Evolutionary conservation across 192 early-diverging fungal species (phyloP), one percentile per base, ranked within the genome.

Genomic region (Geranomyces variabilis): DNA sequence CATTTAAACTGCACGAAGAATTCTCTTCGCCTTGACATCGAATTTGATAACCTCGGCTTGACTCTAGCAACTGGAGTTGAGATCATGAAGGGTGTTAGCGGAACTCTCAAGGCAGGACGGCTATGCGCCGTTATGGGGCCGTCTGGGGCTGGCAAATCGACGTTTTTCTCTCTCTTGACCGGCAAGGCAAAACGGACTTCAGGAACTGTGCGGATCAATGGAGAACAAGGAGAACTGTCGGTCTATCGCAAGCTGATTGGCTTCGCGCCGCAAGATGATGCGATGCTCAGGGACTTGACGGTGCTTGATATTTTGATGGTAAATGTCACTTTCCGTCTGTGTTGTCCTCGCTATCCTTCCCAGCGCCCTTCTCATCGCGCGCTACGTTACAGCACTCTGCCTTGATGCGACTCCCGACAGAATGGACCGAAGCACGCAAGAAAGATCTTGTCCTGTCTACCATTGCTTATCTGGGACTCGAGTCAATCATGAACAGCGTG

Each of bases 241-340:
- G 67, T 83, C 29, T 91, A 88, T 66, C 70, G 80, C 28, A 91
- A 90, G 73, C 67, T 91, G 29, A 88, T 90, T 67, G 90, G 90
- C 22, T 92, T 80, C 75, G 90, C 91, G 1, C 89, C 90, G 0
- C 90, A 92, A 72, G 90, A 92, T 56, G 90, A 92, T 67, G 67
- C 87, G 34, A 87, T 87, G 86, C 68, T 87, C 48, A 70, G 87
- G 13, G 90, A 92, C 58, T 68, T 91, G 15, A 91, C 90, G 12
- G 89, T 92, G 19, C 68, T 80, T 29, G 88, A 90, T 22, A 82
- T 90, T 31, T 67, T 87, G 43, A 74, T 87, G 70, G 55, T 57
- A 4, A 56, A 29, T 10, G 13, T 5, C n/a, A 58, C n/a, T 4
- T n/a, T 36, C 15, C 15, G 15, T 34, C n/a, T n/a, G n/a, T n/a